A percentile compares a stretch with the other conserved stretches of the same genome.
phyloP scores from a whole-genome alignment of 2,329 filamentous ascomycete species.

The Diatrype stigma region DNA sequence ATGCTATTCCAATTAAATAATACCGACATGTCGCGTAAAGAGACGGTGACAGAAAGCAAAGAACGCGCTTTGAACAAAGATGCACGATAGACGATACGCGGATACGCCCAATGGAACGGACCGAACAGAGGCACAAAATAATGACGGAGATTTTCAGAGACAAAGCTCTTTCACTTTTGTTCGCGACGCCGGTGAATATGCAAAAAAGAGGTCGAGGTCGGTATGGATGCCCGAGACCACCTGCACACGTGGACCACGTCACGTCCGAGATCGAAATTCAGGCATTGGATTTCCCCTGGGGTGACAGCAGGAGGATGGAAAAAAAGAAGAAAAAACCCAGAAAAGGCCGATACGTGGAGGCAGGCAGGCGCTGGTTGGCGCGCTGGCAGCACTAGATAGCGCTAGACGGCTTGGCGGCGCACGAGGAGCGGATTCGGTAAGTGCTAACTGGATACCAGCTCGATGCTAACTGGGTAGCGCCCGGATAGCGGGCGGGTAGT shows the following conservation, averaged over 20 bases:
- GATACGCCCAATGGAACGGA: not conserved
- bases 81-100: not conserved
- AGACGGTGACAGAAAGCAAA: not conserved
- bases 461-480: too few relatives aligned
- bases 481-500: too few relatives aligned
- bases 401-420: not conserved
- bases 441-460: too few relatives aligned
- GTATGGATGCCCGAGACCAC: not conserved
- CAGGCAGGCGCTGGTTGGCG: too few relatives aligned
- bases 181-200: not conserved
- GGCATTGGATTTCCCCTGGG: not conserved
- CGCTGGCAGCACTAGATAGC: too few relatives aligned
- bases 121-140: not conserved
- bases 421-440: not conserved
- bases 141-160: not conserved
- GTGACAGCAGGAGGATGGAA: not conserved
- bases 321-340: too few relatives aligned
- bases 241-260: not conserved
- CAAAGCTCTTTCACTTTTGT: not conserved
- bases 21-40: not conserved
- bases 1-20: not conserved
- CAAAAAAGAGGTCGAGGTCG: not conserved
- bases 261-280: not conserved
- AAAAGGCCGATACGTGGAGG: too few relatives aligned
- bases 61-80: not conserved